These are phyloP conservation scores for Papilionanthe hybrid DNA, from an alignment of 116 monocot species.

Conservation along the genomic window DNA sequence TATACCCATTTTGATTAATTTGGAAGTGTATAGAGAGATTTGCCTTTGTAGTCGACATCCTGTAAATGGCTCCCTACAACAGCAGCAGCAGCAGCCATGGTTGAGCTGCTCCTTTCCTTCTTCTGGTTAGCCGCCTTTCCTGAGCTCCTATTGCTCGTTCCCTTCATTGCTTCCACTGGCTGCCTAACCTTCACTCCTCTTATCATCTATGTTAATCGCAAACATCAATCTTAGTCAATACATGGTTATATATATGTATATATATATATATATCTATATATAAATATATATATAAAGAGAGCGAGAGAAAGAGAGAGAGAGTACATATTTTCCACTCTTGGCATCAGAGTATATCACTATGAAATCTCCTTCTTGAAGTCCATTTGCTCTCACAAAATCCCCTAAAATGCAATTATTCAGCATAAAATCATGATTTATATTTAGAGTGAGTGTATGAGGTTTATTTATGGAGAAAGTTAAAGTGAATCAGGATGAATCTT, in stretches of 20 bases:
- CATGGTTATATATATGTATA: no score
- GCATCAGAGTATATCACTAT: constrained; percentile 89
- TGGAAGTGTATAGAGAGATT: no score
- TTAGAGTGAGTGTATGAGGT: neutral
- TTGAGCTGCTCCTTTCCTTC: neutral
- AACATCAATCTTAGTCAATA: no score
- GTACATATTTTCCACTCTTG: constrained; percentile 84
- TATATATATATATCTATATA: neutral
- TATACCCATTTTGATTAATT: no score
- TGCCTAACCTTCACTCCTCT: constrained; percentile 11
- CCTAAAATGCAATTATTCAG: constrained; percentile 24
- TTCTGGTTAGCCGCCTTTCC: neutral
- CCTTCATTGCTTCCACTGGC: neutral
- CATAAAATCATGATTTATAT: neutral
- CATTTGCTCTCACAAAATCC: constrained; percentile 79
- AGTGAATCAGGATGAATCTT: no score
- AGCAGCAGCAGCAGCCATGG: no score
- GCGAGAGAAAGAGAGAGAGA: neutral
- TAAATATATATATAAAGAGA: neutral
- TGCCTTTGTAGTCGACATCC: no score
- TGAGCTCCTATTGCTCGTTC: no score
- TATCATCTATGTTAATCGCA: neutral
- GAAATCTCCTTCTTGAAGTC: constrained; percentile 92
- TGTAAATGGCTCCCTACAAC: no score
- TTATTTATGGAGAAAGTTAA: no score